Evolutionary conservation across 2,329 filamentous ascomycete genomes (phyloP).

Genomic region (Ceratocystis huliohia): DNA sequence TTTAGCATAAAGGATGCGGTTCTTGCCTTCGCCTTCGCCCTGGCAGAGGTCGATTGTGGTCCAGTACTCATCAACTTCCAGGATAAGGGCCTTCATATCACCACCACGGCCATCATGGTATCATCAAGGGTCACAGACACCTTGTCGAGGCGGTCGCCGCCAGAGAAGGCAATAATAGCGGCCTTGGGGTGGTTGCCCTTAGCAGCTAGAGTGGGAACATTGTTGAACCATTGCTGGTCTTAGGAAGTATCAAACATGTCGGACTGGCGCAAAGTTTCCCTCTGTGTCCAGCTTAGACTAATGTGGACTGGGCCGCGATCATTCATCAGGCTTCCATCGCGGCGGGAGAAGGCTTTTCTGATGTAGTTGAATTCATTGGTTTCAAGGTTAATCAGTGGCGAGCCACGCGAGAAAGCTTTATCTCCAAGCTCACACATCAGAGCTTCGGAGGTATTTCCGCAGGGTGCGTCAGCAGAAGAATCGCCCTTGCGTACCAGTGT

Average conservation of each 20-base stretch:
- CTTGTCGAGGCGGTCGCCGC: slow-evolving; percentile 38
- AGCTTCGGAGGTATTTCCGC: slow-evolving; percentile 42
- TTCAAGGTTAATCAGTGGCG: slow-evolving; percentile 33
- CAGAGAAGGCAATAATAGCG: slow-evolving; percentile 34
- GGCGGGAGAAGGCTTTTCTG: slow-evolving; percentile 42
- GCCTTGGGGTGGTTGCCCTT: slow-evolving; percentile 27
- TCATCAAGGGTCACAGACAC: slow-evolving; percentile 37
- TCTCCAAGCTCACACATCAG: slow-evolving; percentile 52
- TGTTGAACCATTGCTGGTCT: slow-evolving; percentile 42
- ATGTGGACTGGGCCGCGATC: slow-evolving; percentile 53
- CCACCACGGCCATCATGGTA: slow-evolving; percentile 45
- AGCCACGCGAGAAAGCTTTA: slow-evolving; percentile 49
- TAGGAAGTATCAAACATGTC: slow-evolving; percentile 36
- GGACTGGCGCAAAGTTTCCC: slow-evolving; percentile 32
- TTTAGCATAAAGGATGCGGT: slow-evolving; percentile 43
- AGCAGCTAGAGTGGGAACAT: slow-evolving; percentile 33
- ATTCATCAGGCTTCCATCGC: slow-evolving; percentile 43
- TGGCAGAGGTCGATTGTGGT: slow-evolving; percentile 38
- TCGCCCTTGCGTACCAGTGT: slow-evolving; percentile 38
- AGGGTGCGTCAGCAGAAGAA: slow-evolving; percentile 36
- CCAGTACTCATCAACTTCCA: slow-evolving; percentile 38
- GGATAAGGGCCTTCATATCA: slow-evolving; percentile 30
- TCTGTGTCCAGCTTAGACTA: slow-evolving; percentile 36
- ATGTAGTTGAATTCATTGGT: slow-evolving; percentile 44
- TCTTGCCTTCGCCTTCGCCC: slow-evolving; percentile 33